These are phyloP conservation scores for Leucocoprinus sp. DNA, from an alignment of 768 basidiomycete genomes.

Conservation along the genomic window DNA sequence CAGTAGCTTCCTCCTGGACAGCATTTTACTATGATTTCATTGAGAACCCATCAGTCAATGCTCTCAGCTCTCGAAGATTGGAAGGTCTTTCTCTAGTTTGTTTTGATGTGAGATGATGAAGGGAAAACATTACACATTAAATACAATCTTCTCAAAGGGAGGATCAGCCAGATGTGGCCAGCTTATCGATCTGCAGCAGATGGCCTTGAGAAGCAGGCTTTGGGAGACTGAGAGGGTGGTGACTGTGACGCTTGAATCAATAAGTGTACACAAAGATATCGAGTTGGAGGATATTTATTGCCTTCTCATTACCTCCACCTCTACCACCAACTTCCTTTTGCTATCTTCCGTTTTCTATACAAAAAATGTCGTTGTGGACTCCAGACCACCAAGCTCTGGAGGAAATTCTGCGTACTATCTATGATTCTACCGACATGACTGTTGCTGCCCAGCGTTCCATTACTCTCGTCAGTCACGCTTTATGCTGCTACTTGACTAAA, in stretches of 20 bases:
- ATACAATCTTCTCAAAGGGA: neutral
- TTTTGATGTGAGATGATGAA: neutral
- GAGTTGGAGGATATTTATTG: slow-evolving; percentile 25
- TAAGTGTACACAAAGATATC: slow-evolving; percentile 21
- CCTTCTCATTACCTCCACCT: slow-evolving; percentile 12
- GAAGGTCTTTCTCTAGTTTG: neutral
- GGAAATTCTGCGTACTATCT: slow-evolving; percentile 88
- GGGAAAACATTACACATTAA: neutral
- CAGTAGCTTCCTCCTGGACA: slow-evolving; percentile 63
- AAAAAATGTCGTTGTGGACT: slow-evolving; percentile 65
- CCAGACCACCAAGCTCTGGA: slow-evolving; percentile 82
- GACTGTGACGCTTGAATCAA: slow-evolving; percentile 14
- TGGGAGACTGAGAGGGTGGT: neutral
- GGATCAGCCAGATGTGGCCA: neutral
- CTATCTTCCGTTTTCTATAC: slow-evolving; percentile 17
- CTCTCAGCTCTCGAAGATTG: slow-evolving; percentile 10
- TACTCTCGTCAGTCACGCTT: slow-evolving; percentile 54
- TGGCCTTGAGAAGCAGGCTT: neutral
- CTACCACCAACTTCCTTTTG: slow-evolving; percentile 19
- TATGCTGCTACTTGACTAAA: slow-evolving; percentile 11
- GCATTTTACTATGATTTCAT: slow-evolving; percentile 67
- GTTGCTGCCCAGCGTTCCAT: slow-evolving; percentile 72
- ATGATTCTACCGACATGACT: slow-evolving; percentile 78
- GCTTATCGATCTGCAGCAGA: slow-evolving; percentile 9
- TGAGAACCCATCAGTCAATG: slow-evolving; percentile 31